These are phyloP conservation scores for Wallemia ichthyophaga DNA, from an alignment of 1,284 basidiomycete species.

Conservation along the genomic window DNA sequence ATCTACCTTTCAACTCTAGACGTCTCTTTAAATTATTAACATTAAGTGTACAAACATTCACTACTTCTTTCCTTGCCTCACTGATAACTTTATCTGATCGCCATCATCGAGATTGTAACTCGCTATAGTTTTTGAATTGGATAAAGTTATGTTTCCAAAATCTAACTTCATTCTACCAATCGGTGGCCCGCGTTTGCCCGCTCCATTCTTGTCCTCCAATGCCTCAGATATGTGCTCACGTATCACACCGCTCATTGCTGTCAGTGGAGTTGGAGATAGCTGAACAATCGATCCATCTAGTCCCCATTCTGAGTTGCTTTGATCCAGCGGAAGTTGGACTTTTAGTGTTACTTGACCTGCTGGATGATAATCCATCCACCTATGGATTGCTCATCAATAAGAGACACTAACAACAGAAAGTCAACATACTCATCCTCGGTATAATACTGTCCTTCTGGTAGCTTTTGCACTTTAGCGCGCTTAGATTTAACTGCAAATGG, in stretches of 20 bases:
- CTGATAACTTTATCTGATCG: slow-evolving; percentile 38
- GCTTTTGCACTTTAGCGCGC: slow-evolving; percentile 44
- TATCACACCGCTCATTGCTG: neutral
- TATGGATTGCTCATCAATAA: slow-evolving; percentile 26
- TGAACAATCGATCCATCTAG: neutral
- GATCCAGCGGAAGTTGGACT: neutral
- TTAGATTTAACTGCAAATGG: slow-evolving; percentile 32
- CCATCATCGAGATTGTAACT: slow-evolving; percentile 67
- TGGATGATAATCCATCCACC: neutral
- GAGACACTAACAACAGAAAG: slow-evolving; percentile 25
- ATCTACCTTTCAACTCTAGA: too few species aligned
- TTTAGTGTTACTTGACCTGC: neutral
- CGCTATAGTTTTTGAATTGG: slow-evolving; percentile 52
- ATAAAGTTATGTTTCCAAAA: neutral
- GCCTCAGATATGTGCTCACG: neutral
- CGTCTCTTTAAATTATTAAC: neutral
- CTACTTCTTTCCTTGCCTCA: slow-evolving; percentile 38
- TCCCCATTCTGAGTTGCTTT: neutral
- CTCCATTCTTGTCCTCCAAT: neutral
- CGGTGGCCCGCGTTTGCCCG: neutral
- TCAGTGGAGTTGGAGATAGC: neutral
- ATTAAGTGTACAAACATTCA: neutral
- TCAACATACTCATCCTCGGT: slow-evolving; percentile 23
- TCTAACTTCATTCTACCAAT: neutral
- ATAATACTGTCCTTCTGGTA: slow-evolving; percentile 46